These are phyloP conservation scores for Saccharomycopsis oosterbeekiorum DNA, from an alignment of 805 yeast species.

Conservation along the genomic window DNA sequence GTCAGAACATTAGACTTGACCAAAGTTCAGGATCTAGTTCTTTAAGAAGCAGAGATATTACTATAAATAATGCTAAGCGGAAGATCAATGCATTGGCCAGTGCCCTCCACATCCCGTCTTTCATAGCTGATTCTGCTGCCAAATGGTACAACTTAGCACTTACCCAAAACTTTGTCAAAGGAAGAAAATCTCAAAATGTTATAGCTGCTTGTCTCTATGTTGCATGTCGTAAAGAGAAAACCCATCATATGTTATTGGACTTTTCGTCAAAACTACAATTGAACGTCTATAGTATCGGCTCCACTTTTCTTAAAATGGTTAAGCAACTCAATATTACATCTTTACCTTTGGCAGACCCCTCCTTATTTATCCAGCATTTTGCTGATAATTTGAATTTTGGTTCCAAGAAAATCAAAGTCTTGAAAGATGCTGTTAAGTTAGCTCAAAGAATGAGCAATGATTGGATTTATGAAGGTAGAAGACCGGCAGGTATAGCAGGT, in stretches of 20 bases:
- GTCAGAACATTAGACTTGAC: slow-evolving; percentile 79
- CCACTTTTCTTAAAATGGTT: slow-evolving; percentile 91
- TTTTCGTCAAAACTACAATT: slow-evolving; percentile 84
- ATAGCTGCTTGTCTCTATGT: slow-evolving; percentile 90
- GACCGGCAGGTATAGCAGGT: slow-evolving; percentile 98
- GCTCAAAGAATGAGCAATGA: slow-evolving; percentile 89
- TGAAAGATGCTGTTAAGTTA: slow-evolving; percentile 75
- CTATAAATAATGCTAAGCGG: slow-evolving; percentile 72
- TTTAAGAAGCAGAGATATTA: slow-evolving; percentile 81
- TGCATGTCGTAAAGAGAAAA: slow-evolving; percentile 84
- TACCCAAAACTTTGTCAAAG: slow-evolving; percentile 85
- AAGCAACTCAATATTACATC: slow-evolving; percentile 66
- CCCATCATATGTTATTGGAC: slow-evolving; percentile 94
- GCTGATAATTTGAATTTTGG: slow-evolving; percentile 81
- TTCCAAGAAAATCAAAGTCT: slow-evolving; percentile 60
- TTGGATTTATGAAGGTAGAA: slow-evolving; percentile 93
- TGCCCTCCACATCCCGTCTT: slow-evolving; percentile 72
- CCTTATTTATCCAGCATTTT: slow-evolving; percentile 86
- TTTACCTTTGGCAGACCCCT: slow-evolving; percentile 88
- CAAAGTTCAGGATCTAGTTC: slow-evolving; percentile 61
- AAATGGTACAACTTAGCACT: slow-evolving; percentile 87
- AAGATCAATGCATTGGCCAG: slow-evolving; percentile 73
- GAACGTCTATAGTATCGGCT: slow-evolving; percentile 89
- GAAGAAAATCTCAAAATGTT: slow-evolving; percentile 92
- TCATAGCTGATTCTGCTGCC: slow-evolving; percentile 74